phyloP scores from a whole-genome alignment of 2,329 filamentous ascomycete genomes.

The Cadophora malorum region DNA sequence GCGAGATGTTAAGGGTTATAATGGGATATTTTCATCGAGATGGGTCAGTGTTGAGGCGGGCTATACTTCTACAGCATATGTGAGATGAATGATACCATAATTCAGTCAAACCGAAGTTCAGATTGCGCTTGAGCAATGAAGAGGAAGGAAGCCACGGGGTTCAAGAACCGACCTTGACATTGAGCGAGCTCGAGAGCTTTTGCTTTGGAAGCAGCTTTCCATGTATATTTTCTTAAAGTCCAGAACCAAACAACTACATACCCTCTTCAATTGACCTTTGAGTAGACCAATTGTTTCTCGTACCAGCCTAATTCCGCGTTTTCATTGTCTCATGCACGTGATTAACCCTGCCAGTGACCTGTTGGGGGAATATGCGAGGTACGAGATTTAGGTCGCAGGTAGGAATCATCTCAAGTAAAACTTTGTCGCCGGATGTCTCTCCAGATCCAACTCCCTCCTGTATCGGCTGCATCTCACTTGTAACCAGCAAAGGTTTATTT shows the following conservation, averaged over 20 bases:
- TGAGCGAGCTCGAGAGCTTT: neutral
- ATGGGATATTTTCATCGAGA: conserved; percentile 19
- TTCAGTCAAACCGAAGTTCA: neutral
- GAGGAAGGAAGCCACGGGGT: neutral
- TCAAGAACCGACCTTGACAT: neutral
- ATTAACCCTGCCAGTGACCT: neutral
- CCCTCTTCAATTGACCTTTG: neutral
- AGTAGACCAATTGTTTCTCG: neutral
- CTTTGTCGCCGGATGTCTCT: neutral
- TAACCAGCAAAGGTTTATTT: neutral
- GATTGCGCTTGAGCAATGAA: neutral
- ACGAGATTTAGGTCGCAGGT: neutral
- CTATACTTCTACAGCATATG: neutral
- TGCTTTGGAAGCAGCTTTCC: neutral
- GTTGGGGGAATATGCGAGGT: neutral
- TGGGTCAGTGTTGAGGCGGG: too few species aligned
- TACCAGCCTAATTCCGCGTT: neutral
- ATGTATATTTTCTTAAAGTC: neutral
- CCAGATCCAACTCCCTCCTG: neutral
- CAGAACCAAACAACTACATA: neutral
- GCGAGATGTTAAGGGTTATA: neutral
- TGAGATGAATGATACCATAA: neutral
- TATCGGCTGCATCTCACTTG: conserved; percentile 10
- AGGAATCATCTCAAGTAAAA: neutral
- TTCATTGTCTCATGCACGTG: neutral